Conservation (phyloP, 495 filamentous ascomycete genomes). For the Hypoxylon lenormandii region DNA sequence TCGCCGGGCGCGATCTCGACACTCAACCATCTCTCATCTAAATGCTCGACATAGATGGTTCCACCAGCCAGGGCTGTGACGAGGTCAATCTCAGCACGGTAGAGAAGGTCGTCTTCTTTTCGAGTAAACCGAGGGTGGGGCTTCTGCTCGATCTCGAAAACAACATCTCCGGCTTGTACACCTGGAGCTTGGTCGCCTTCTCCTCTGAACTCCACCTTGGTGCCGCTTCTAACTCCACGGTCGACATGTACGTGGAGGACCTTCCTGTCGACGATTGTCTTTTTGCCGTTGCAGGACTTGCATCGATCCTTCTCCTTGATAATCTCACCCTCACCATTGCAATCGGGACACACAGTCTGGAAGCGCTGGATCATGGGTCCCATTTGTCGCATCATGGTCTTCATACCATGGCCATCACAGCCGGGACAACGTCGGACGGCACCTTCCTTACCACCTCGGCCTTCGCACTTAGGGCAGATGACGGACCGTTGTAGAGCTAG, state of each 20-base stretch:
- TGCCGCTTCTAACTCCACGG: conserved; percentile 88
- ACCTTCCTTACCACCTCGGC: conserved; percentile 96
- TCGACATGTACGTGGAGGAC: conserved; percentile 98
- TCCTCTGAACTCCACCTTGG: conserved; percentile 94
- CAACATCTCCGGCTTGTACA: conserved; percentile 90
- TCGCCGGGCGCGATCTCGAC: conserved; percentile 92
- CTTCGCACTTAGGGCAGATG: conserved; percentile 94
- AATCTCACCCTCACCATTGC: conserved; percentile 94
- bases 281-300: conserved; percentile 94
- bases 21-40: conserved; percentile 95
- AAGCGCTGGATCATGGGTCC: conserved; percentile 99
- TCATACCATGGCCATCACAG: conserved; percentile 95
- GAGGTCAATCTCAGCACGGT: conserved; percentile 93
- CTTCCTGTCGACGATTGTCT: conserved; percentile 96
- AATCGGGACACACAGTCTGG: conserved; percentile 98
- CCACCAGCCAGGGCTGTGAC: conserved; percentile 94
- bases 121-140: conserved; percentile 93
- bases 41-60: conserved; percentile 88
- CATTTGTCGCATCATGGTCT: conserved; percentile 99
- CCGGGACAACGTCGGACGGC: conserved; percentile 89
- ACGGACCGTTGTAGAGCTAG: conserved; percentile 96
- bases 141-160: conserved; percentile 99
- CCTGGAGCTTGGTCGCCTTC: conserved; percentile 97
- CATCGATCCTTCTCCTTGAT: conserved; percentile 96
- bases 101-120: conserved; percentile 96